Evolutionary conservation across 768 basidiomycete species (phyloP), one percentile per base, ranked within the genome.

Genomic region (Ramaria sp.): DNA sequence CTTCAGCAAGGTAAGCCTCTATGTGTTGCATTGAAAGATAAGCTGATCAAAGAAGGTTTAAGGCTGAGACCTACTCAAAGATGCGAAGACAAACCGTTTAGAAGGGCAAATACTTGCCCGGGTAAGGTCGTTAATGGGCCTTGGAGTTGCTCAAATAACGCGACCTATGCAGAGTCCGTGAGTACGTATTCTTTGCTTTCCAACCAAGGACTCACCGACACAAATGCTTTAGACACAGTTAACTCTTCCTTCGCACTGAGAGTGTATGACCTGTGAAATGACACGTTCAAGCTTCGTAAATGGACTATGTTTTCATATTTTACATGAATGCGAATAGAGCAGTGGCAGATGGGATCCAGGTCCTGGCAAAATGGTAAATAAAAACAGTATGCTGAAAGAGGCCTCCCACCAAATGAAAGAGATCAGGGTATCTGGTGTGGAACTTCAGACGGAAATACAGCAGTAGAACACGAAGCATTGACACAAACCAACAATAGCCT

Each of bases 21-120:
- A 93, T 89, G 52, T 89, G 81, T 63, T 85, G 79, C 80, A 91
- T 83, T 4, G 88, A 86, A 20, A 93, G 83, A 63, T 84, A 83
- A 7, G 86, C 82, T 81, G 68, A 63, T 39, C 49, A 9, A 38
- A 17, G 37, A 54, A 53, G 42, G 51, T 57, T 58, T 62, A 45
- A 10, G 20, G 64, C 50, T 27, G n/a, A 34, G 9, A 51, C 34
- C 24, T 12, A 20, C 30, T 30, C 37, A 17, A 59, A 55, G 7
- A 22, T 24, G 52, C 46, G 30, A 20, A 43, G 10, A 54, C 70
- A 60, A 57, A 83, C 83, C 83, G 45, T 83, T 72, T 9, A 86
- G 66, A 68, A 86, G 71, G 6, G 83, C 82, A 58, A 83, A 81
- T 30, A 87, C 70, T 61, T 86, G 82, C 0, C 71, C 74, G 2